These are phyloP conservation scores for Talaromyces proteolyticus DNA, from an alignment of 495 filamentous ascomycete species.

Conservation along the genomic window DNA sequence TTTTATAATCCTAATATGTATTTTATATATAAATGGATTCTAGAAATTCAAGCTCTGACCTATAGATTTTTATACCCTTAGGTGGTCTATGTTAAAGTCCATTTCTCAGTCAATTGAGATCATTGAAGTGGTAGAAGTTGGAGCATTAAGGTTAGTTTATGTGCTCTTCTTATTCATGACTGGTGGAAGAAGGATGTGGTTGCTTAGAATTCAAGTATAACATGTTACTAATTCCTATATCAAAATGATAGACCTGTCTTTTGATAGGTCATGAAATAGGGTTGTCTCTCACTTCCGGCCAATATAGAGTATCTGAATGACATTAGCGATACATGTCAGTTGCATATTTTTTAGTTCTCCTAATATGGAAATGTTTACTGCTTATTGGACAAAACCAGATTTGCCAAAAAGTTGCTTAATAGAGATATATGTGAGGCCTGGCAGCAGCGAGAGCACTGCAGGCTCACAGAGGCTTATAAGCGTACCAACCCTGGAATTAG, in stretches of 20 bases:
- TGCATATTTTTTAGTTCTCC: too few species aligned
- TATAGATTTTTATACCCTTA: background rate
- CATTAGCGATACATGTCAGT: too few species aligned
- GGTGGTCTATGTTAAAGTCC: background rate
- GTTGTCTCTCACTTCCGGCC: slow-evolving; percentile 11
- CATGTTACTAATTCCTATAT: slow-evolving; percentile 3
- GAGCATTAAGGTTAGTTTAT: slow-evolving; percentile 2
- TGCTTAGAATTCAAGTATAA: slow-evolving; percentile 5
- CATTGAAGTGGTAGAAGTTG: background rate
- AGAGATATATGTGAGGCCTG: too few species aligned
- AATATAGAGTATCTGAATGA: slow-evolving; percentile 15
- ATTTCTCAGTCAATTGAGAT: background rate
- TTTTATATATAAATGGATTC: background rate
- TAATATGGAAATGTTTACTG: too few species aligned
- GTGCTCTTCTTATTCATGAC: slow-evolving; percentile 5
- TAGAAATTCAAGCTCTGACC: background rate
- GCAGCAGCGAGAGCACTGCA: too few species aligned
- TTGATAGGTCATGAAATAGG: slow-evolving; percentile 18
- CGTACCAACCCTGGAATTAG: too few species aligned
- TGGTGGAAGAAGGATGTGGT: slow-evolving; percentile 2
- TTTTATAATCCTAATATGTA: background rate
- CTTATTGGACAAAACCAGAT: too few species aligned
- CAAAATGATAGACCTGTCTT: slow-evolving; percentile 5
- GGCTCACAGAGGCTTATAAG: too few species aligned
- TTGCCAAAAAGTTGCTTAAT: too few species aligned